These are phyloP conservation scores for Fusarium sp. DNA, from an alignment of 2,329 filamentous ascomycete species.

Conservation along the genomic window DNA sequence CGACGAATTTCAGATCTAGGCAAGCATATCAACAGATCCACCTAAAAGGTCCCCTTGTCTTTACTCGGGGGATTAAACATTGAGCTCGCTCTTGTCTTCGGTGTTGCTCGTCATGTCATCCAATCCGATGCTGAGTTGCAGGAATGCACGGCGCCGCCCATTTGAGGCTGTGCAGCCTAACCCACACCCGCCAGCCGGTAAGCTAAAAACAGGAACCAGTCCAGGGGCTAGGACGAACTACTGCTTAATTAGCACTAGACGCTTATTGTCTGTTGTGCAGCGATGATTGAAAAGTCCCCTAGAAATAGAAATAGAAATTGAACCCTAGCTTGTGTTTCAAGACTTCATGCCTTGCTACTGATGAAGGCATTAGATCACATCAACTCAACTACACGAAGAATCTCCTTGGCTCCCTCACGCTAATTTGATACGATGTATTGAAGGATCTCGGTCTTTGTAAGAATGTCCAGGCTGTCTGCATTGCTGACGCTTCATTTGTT, in stretches of 20 bases:
- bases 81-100: neutral
- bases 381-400: neutral
- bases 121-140: conserved; percentile 4
- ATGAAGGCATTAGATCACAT: conserved; percentile 10
- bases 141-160: conserved; percentile 26
- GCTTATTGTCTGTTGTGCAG: conserved; percentile 2
- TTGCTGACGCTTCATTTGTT: conserved; percentile 22
- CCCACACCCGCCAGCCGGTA: conserved; percentile 35
- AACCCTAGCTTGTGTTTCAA: conserved; percentile 28
- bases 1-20: conserved; percentile 24
- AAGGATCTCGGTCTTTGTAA: conserved; percentile 14
- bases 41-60: conserved; percentile 24
- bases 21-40: conserved; percentile 34
- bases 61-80: conserved; percentile 23
- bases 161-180: conserved; percentile 41
- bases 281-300: conserved; percentile 26
- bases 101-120: conserved; percentile 13
- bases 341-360: conserved; percentile 13
- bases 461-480: conserved; percentile 1
- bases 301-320: conserved; percentile 31
- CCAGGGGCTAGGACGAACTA: conserved; percentile 35
- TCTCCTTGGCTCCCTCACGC: conserved; percentile 33
- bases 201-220: conserved; percentile 42
- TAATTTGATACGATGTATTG: conserved; percentile 1
- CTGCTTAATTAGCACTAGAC: conserved; percentile 20